Evolutionary conservation across 2,329 filamentous ascomycete species (phyloP).

Genomic region (Sclerotinia subarctica): DNA sequence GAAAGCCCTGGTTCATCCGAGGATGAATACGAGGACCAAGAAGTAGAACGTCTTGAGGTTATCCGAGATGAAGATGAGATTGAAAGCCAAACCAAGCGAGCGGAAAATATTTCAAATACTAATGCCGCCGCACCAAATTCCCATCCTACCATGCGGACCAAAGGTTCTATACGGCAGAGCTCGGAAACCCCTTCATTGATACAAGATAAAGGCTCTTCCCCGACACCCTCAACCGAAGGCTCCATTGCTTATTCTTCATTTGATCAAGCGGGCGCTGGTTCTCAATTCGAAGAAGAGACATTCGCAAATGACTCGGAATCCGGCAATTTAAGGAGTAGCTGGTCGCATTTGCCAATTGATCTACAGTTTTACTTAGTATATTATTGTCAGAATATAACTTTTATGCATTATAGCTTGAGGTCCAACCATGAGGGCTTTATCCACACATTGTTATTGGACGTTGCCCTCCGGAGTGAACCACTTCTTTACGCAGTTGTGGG

Average conservation of each 20-base stretch:
- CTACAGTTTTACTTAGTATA: conserved; percentile 76
- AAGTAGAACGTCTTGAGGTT: conserved; percentile 48
- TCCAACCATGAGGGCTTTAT: conserved; percentile 72
- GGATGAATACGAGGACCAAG: conserved; percentile 49
- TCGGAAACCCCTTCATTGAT: conserved; percentile 55
- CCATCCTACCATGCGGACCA: conserved; percentile 42
- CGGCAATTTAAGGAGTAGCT: conserved; percentile 42
- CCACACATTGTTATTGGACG: conserved; percentile 63
- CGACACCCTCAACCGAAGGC: conserved; percentile 48
- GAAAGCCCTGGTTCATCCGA: conserved; percentile 51
- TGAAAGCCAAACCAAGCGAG: conserved; percentile 17
- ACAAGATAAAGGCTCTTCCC: conserved; percentile 51
- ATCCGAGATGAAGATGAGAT: conserved; percentile 55
- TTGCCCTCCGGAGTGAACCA: conserved; percentile 74
- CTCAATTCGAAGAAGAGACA: conserved; percentile 26
- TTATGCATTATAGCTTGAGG: conserved; percentile 79
- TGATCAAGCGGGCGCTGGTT: conserved; percentile 19
- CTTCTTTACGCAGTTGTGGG: conserved; percentile 83
- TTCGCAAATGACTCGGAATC: conserved; percentile 34
- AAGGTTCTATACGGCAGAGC: conserved; percentile 43
- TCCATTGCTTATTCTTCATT: conserved; percentile 34
- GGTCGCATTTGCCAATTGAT: conserved; percentile 62
- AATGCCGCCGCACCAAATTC: conserved; percentile 30
- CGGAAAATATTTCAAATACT: conserved; percentile 7
- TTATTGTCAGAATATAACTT: conserved; percentile 71